Base-by-base conservation (phyloP, 257 asterid species). In the Przewalskia tangutica region DNA sequence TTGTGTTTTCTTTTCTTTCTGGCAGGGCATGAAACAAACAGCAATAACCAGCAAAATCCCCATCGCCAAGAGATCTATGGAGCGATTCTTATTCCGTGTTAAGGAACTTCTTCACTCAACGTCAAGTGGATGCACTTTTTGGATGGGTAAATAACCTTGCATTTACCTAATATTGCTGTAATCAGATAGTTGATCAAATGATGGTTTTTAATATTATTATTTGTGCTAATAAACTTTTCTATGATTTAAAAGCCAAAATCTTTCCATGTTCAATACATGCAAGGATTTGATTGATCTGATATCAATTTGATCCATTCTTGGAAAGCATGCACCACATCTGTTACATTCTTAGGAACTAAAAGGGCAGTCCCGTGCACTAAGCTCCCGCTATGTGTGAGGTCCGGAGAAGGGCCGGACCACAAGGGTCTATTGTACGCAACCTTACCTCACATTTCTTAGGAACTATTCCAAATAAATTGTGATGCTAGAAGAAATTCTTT, bases 11-110 rank as follows among this genome's bases (percentile, higher is more conserved):
- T 66, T 36, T 77, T 86, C 83, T 71, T 71, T 81, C 34, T 70
- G 82, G 85, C 84, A 90, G 96, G 98, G 98, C 84, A 81, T 91
- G 84, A 94, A 91, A 86, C 93, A 86, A 89, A 94, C 91, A 77
- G 87, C 90, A 80, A 89, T 94, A 86, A 90, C 96, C 55, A 85
- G 93, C 81, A 94, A 94, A 87, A 87, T 94, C 87, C 98, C 98
- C 75, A 89, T 90, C 16, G 89, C 97, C 63, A 94, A 91, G 93
- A 90, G 98, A 87, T 90, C 98, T 46, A 85, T 94, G 97, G 98
- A 94, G 84, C 91, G 98, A 32, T 94, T 94, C 82, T 79, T 94
- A 70, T 94, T 94, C 86, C 98, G 90, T 81, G 97, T 94, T 83
- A 94, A 94, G 89, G 97, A 93, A 77, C 98, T 94, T 84, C 97